Evolutionary conservation across 225 moss, liverwort and hornwort species (phyloP).

Genomic region (Asterella californica): DNA sequence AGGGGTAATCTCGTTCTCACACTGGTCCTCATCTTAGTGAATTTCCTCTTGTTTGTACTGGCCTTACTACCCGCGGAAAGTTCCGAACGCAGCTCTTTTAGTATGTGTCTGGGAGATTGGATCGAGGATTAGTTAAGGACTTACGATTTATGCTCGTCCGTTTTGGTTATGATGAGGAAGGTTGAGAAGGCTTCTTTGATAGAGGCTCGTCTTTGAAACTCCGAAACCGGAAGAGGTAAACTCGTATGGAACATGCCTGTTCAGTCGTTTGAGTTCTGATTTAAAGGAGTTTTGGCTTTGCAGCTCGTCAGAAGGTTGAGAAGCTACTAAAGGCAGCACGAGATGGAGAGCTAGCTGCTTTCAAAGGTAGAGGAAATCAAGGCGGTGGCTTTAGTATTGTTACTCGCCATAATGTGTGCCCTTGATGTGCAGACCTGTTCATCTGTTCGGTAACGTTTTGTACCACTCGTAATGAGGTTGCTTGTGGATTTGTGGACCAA

Average conservation of each 20-base stretch:
- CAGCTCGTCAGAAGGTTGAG: slow-evolving; percentile 77
- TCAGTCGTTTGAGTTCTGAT: not conserved
- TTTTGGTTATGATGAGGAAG: not conserved
- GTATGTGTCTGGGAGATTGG: too few species aligned
- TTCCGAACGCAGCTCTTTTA: too few species aligned
- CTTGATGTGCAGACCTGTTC: not conserved
- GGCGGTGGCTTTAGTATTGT: too few species aligned
- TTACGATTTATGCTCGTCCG: not conserved
- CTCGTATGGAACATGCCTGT: not conserved
- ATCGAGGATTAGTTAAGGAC: not conserved
- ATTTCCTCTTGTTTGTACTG: too few species aligned
- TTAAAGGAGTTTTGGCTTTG: not conserved
- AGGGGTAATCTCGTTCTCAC: not conserved
- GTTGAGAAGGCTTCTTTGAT: not conserved
- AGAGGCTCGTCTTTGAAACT: not conserved
- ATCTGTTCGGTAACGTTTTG: not conserved
- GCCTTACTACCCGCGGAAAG: too few species aligned
- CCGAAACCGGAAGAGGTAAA: not conserved
- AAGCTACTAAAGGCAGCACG: slow-evolving; percentile 73
- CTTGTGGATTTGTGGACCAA: not conserved
- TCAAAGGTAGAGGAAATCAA: slow-evolving; percentile 52
- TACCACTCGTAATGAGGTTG: not conserved
- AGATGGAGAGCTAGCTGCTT: slow-evolving; percentile 66
- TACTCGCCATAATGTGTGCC: too few species aligned
- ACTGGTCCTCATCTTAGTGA: not conserved